Conservation (phyloP, 352 stramenopile genomes). For the Phytophthora chlamydospora region DNA sequence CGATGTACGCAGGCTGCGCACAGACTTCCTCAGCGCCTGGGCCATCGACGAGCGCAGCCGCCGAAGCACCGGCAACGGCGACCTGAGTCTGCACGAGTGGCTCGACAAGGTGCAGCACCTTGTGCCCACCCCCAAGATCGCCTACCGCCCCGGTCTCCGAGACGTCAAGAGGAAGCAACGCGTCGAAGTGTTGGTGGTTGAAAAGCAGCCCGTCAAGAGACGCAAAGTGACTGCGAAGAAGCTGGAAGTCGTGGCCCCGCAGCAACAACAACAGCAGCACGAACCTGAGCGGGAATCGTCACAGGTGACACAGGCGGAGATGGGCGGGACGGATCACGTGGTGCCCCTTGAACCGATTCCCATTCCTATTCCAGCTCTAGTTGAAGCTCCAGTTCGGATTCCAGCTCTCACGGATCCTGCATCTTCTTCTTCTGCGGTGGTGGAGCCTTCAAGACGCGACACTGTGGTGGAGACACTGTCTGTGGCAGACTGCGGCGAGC, state of each 20-base stretch:
- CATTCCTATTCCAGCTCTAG: too few relatives aligned
- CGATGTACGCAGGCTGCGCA: slow-evolving; percentile 51
- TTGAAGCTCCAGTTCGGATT: too few relatives aligned
- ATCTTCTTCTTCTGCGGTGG: too few relatives aligned
- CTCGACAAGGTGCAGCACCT: slow-evolving; percentile 48
- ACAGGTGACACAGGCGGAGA: too few relatives aligned
- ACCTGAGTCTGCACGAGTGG: slow-evolving; percentile 57
- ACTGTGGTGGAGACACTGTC: slow-evolving; percentile 2
- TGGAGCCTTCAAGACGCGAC: not conserved
- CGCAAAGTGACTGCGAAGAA: slow-evolving; percentile 1
- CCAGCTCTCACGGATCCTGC: too few relatives aligned
- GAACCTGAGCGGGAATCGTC: too few relatives aligned
- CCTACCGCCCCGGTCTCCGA: slow-evolving; percentile 39
- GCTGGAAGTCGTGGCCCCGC: not conserved
- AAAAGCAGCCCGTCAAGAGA: slow-evolving; percentile 16
- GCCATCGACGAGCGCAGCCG: slow-evolving; percentile 68
- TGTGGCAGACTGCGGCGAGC: slow-evolving; percentile 19
- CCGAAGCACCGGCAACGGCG: slow-evolving; percentile 15
- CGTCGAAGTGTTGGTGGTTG: slow-evolving; percentile 19
- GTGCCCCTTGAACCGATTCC: too few relatives aligned
- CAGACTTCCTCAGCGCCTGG: slow-evolving; percentile 72
- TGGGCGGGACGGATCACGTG: too few relatives aligned
- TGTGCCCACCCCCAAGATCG: slow-evolving; percentile 54
- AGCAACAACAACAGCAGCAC: too few relatives aligned
- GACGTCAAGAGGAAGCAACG: slow-evolving; percentile 27